Evolutionary conservation across 2,329 filamentous ascomycete species (phyloP).

Genomic region (Fusarium papillatum): DNA sequence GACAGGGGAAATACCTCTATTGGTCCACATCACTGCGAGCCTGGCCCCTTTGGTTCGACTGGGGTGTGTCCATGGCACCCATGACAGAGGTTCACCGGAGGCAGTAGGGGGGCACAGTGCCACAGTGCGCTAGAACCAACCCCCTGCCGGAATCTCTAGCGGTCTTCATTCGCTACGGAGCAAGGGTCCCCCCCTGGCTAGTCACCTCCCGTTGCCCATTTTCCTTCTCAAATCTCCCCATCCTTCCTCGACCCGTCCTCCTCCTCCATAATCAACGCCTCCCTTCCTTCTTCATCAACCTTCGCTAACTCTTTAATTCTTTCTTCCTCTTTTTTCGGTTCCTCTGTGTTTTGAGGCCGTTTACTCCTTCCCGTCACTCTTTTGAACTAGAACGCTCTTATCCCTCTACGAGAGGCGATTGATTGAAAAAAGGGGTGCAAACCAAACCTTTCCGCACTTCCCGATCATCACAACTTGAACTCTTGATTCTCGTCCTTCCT

Average conservation of each 20-base stretch:
- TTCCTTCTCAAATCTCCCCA: constrained; percentile 39
- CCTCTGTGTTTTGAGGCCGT: constrained; percentile 41
- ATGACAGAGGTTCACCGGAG: no score
- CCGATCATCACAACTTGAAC: not conserved
- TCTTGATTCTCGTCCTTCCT: constrained; percentile 36
- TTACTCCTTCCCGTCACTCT: constrained; percentile 48
- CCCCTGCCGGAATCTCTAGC: constrained; percentile 38
- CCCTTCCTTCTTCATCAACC: constrained; percentile 34
- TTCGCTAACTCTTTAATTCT: constrained; percentile 45
- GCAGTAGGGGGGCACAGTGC: constrained; percentile 23
- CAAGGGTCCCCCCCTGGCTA: constrained; percentile 26
- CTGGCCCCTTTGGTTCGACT: constrained; percentile 19
- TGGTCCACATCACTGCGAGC: not conserved
- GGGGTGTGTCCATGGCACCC: constrained; percentile 9
- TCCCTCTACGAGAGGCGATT: not conserved
- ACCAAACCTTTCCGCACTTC: constrained; percentile 25
- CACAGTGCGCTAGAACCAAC: constrained; percentile 19
- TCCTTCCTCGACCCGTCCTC: constrained; percentile 22
- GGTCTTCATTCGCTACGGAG: constrained; percentile 22
- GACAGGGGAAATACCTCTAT: constrained; percentile 23
- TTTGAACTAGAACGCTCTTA: constrained; percentile 35
- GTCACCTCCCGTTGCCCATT: constrained; percentile 27
- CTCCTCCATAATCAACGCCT: constrained; percentile 25
- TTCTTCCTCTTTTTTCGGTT: constrained; percentile 39
- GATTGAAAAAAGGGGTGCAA: constrained; percentile 5